phyloP scores from a whole-genome alignment of 495 filamentous ascomycete species.

The Neurospora tetrasperma region DNA sequence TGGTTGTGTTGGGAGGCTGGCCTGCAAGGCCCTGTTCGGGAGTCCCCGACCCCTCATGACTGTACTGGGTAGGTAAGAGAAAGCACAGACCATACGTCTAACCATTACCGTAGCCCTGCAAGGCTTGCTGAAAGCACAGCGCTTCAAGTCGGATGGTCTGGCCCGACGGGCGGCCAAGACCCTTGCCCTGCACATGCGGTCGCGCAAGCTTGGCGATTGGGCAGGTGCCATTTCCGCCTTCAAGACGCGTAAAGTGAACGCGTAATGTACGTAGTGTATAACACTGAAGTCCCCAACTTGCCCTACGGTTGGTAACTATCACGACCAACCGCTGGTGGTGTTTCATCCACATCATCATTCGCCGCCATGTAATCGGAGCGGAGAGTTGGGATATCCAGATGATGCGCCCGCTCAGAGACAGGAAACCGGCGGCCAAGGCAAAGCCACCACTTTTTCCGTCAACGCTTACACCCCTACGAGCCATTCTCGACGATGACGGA shows the following conservation, averaged over 20 bases:
- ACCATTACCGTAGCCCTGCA: neutral
- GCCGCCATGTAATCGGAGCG: neutral
- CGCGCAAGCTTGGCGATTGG: constrained; percentile 4
- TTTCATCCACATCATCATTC: neutral
- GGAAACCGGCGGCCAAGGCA: neutral
- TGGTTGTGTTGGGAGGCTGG: neutral
- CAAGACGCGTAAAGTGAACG: neutral
- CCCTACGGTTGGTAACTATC: neutral
- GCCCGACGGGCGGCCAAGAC: neutral
- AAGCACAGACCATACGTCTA: neutral
- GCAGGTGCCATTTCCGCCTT: neutral
- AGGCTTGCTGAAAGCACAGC: neutral
- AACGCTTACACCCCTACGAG: constrained; percentile 18
- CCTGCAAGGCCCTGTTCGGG: neutral
- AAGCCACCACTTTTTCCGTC: constrained; percentile 16
- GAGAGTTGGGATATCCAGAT: neutral
- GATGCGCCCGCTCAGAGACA: neutral
- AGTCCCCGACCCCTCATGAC: neutral
- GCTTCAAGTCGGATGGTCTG: neutral
- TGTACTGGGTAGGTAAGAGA: neutral
- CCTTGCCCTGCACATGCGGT: neutral
- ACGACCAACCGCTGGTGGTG: neutral
- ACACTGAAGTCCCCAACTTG: neutral
- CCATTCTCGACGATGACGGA: constrained; percentile 23
- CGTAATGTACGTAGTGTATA: neutral